These are phyloP conservation scores for Diaporthe citri DNA, from an alignment of 2,329 filamentous ascomycete genomes.

Conservation along the genomic window DNA sequence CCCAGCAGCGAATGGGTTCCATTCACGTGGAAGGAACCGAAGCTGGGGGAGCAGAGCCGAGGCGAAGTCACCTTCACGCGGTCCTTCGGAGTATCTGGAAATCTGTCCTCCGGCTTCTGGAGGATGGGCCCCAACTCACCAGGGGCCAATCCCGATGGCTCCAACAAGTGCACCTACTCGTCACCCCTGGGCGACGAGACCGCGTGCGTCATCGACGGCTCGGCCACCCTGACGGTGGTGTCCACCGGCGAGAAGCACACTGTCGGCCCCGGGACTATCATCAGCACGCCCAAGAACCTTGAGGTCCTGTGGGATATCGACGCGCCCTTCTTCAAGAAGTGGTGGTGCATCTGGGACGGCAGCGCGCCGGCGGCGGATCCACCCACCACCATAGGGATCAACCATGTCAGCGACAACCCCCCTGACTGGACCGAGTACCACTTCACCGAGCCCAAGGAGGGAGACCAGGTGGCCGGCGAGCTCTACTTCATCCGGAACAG, in stretches of 20 bases:
- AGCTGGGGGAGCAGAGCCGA: neutral
- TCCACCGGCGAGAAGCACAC: constrained; percentile 10
- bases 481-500: constrained; percentile 1
- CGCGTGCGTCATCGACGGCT: constrained; percentile 31
- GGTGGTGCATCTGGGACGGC: constrained; percentile 31
- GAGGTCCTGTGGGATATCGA: constrained; percentile 34
- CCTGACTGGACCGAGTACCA: neutral
- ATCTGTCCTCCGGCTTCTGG: neutral
- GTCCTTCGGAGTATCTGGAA: neutral
- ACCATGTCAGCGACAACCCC: neutral
- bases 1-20: neutral
- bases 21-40: neutral
- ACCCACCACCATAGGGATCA: neutral
- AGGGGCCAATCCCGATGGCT: neutral
- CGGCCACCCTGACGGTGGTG: constrained; percentile 26
- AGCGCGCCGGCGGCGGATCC: neutral
- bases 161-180: neutral
- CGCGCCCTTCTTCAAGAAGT: constrained; percentile 36
- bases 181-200: constrained; percentile 21
- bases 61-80: neutral
- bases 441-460: constrained; percentile 3
- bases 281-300: constrained; percentile 30
- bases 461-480: neutral
- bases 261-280: neutral
- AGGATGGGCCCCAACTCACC: neutral